Evolutionary conservation across 2,329 filamentous ascomycete genomes (phyloP).

Genomic region (Cladophialophora chaetospira): DNA sequence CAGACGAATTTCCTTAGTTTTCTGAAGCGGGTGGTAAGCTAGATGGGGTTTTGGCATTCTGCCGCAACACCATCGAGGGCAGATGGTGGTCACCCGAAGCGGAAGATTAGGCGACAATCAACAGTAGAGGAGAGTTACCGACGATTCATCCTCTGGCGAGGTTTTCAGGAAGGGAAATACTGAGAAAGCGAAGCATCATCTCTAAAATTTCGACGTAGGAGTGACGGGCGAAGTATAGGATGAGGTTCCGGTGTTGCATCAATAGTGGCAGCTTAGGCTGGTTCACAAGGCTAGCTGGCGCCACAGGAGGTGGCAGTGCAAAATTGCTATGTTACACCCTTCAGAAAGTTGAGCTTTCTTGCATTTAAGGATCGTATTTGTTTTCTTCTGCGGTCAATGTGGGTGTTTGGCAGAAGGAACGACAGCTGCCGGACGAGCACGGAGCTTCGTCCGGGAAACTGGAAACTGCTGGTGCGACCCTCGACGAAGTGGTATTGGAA

Average conservation of each 20-base stretch:
- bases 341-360: too few relatives aligned
- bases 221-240: neutral
- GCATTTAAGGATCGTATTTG: too few relatives aligned
- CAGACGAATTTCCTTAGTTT: neutral
- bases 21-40: neutral
- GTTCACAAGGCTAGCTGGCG: neutral
- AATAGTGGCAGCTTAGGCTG: neutral
- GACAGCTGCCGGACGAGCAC: too few relatives aligned
- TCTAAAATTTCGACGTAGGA: neutral
- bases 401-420: too few relatives aligned
- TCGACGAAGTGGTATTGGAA: too few relatives aligned
- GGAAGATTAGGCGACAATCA: too few relatives aligned
- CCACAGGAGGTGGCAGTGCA: neutral
- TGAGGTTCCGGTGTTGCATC: neutral
- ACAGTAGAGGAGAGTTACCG: neutral
- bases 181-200: neutral
- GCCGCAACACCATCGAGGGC: too few relatives aligned
- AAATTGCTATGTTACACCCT: neutral
- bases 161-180: neutral
- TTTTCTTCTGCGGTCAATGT: too few relatives aligned
- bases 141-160: neutral
- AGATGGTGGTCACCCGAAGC: too few relatives aligned
- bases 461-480: too few relatives aligned
- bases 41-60: neutral
- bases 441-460: too few relatives aligned